Conservation (phyloP, 805 yeast species). For the Candida endomychidarum region DNA sequence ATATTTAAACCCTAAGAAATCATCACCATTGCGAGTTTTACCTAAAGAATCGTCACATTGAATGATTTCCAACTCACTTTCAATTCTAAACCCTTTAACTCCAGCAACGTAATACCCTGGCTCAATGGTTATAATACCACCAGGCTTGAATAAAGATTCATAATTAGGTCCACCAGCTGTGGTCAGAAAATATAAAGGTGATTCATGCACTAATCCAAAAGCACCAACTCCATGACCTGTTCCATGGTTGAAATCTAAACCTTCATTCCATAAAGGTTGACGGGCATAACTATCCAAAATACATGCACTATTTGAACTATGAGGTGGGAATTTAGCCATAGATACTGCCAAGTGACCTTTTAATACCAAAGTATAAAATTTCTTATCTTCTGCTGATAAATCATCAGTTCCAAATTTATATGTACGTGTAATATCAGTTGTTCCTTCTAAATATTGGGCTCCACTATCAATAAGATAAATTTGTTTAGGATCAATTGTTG, state of each 20-base stretch:
- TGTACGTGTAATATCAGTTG: conserved; percentile 94
- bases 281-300: conserved; percentile 82
- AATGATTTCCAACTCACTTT: conserved; percentile 71
- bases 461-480: conserved; percentile 61
- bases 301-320: conserved; percentile 68
- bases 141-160: conserved; percentile 44
- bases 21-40: conserved; percentile 28
- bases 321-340: conserved; percentile 66
- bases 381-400: conserved; percentile 55
- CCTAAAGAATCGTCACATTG: conserved; percentile 41
- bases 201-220: conserved; percentile 89
- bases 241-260: conserved; percentile 89
- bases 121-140: conserved; percentile 84
- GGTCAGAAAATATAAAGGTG: conserved; percentile 80
- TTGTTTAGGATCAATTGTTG: conserved; percentile 59
- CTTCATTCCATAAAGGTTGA: conserved; percentile 76
- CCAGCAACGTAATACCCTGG: conserved; percentile 94
- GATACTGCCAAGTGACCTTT: conserved; percentile 92
- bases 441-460: conserved; percentile 61
- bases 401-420: conserved; percentile 54
- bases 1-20: conserved; percentile 38
- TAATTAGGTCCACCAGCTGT: conserved; percentile 51
- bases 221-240: conserved; percentile 98
- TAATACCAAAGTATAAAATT: conserved; percentile 78
- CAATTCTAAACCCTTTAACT: conserved; percentile 87